These are phyloP conservation scores for Curvularia sp. DNA, from an alignment of 2,329 filamentous ascomycete genomes.

Conservation along the genomic window DNA sequence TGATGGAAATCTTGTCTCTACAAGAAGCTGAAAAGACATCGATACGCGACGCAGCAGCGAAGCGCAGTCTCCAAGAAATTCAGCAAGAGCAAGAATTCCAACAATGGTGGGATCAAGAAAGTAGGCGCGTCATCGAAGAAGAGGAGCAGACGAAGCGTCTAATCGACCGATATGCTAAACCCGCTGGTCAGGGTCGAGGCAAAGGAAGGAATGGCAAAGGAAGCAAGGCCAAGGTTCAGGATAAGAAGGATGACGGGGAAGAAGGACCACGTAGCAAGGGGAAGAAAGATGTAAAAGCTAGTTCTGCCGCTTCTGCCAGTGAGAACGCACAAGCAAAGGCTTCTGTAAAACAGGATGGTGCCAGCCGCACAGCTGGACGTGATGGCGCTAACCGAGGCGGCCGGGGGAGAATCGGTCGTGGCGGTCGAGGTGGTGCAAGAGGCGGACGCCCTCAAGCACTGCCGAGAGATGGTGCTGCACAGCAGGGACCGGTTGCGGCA, in stretches of 20 bases:
- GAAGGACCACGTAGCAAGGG: slow-evolving; percentile 26
- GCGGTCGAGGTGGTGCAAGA: slow-evolving; percentile 34
- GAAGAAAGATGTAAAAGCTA: slow-evolving; percentile 21
- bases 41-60: slow-evolving; percentile 83
- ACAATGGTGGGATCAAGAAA: slow-evolving; percentile 94
- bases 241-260: slow-evolving; percentile 34
- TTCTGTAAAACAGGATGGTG: slow-evolving; percentile 15
- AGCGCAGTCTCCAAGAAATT: slow-evolving; percentile 90
- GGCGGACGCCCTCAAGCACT: slow-evolving; percentile 31
- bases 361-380: slow-evolving; percentile 14
- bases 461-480: slow-evolving; percentile 17
- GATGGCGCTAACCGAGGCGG: slow-evolving; percentile 23
- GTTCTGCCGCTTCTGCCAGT: background rate
- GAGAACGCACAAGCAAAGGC: slow-evolving; percentile 15
- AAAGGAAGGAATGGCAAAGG: slow-evolving; percentile 30
- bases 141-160: slow-evolving; percentile 54
- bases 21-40: slow-evolving; percentile 84
- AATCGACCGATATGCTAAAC: slow-evolving; percentile 37
- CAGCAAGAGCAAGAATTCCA: slow-evolving; percentile 97
- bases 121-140: slow-evolving; percentile 71
- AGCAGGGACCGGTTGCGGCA: background rate
- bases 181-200: slow-evolving; percentile 35
- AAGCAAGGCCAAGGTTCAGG: slow-evolving; percentile 30
- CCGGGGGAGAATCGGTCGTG: slow-evolving; percentile 30
- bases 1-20: slow-evolving; percentile 87